phyloP scores from a whole-genome alignment of 1,284 basidiomycete species.

The Earliella scabrosa region DNA sequence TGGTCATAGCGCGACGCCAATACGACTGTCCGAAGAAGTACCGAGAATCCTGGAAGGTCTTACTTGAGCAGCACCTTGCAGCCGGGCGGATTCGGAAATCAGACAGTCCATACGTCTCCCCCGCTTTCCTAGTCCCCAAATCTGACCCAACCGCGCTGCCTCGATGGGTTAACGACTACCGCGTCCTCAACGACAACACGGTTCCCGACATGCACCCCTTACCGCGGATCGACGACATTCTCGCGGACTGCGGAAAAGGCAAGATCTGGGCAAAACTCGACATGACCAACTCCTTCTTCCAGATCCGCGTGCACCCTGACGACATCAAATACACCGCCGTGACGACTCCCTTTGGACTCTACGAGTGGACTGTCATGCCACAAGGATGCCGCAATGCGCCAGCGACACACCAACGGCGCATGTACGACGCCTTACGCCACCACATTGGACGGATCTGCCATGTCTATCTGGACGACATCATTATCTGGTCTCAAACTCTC shows the following conservation, averaged over 20 bases:
- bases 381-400: slow-evolving; percentile 42
- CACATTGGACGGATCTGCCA: slow-evolving; percentile 3
- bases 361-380: slow-evolving; percentile 49
- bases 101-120: slow-evolving; percentile 29
- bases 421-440: slow-evolving; percentile 33
- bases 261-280: slow-evolving; percentile 43
- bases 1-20: slow-evolving; percentile 15
- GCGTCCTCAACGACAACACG: slow-evolving; percentile 41
- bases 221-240: slow-evolving; percentile 41
- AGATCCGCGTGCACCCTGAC: slow-evolving; percentile 41
- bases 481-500: neutral
- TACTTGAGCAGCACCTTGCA: slow-evolving; percentile 21
- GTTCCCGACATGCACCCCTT: slow-evolving; percentile 40
- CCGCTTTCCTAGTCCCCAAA: slow-evolving; percentile 44
- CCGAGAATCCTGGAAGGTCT: slow-evolving; percentile 16
- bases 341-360: slow-evolving; percentile 41
- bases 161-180: slow-evolving; percentile 46
- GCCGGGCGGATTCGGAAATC: slow-evolving; percentile 10
- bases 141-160: slow-evolving; percentile 37
- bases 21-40: slow-evolving; percentile 30
- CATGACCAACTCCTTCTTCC: slow-evolving; percentile 49
- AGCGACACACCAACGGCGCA: slow-evolving; percentile 17
- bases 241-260: too few relatives aligned
- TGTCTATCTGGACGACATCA: slow-evolving; percentile 3
- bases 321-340: slow-evolving; percentile 43